Evolutionary conservation across 495 filamentous ascomycete species (phyloP), one percentile per base, ranked within the genome.

Genomic region (Talaromyces ruber): DNA sequence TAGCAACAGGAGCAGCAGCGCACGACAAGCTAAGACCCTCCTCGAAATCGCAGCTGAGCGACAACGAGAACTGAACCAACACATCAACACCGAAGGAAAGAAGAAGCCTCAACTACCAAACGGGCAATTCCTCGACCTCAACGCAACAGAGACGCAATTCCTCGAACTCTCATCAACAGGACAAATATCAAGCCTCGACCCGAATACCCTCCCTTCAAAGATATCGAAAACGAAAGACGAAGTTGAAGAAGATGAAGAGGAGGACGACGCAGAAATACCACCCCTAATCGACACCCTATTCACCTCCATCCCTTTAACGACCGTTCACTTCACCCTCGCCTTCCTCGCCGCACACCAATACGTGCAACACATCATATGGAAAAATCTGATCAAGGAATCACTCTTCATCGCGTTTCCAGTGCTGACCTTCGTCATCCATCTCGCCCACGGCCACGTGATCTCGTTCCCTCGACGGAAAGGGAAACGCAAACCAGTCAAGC

Each of bases 331-430:
- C 66, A 92, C 91, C 2, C 81, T 98, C 26, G 91, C 94, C 65
- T 89, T 93, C 57, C 79, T 97, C n/a, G 90, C 95, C 6, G 89
- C 93, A 56, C 85, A 93, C 71, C 95, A 98, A 77, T 98, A 96
- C 69, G 84, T 87, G 9, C 80, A 88, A 67, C 81, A 84, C 1
- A 83, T 93, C 12, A 72, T 80, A 12, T 84, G 88, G 75, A 65
- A 69, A 2, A 74, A 72, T 18, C 82, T 94, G 3, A 63, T 83
- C 51, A 72, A 70, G 59, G 74, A 79, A 28, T 77, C 78, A 0
- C 43, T 70, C 0, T 66, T 68, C 21, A 64, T 71, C 5, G 73
- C 76, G 0, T 73, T 81, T 11, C 78, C 78, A 0, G 68, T 79
- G 6, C 64, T 81, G 16, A 78, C 76, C 9, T 68, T 79, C 24